Evolutionary conservation across 306 rosid genomes (phyloP), one percentile per base, ranked within the genome.

Genomic region (Casuarina glauca): DNA sequence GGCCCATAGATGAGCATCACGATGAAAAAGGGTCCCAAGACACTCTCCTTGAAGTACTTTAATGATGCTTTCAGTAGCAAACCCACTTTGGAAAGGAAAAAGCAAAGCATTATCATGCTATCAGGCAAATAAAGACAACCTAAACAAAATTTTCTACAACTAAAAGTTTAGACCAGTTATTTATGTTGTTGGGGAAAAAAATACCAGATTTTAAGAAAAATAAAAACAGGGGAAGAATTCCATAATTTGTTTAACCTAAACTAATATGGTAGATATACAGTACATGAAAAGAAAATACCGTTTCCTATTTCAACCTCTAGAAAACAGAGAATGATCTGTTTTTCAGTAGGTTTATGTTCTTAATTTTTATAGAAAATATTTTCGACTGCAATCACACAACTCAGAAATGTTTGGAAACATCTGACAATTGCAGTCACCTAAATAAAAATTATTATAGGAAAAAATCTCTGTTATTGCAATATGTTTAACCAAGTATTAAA

Each of bases 1-100:
- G 36, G 66, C 79, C 98, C 96, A 93, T 74, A 84, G 81, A 83
- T 90, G 90, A 6, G 98, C 98, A 87, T 95, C 92, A 84, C 84
- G 90, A 78, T 95, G 99, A 76, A 95, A 95, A 72, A 95, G 97
- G 80, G 99, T 95, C 77, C 99, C 98, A 76, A 91, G 72, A 58
- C 84, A 83, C 75, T 95, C 90, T 74, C 99, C 99, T 88, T 91
- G 88, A 82, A 95, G 91, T 78, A 95, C 91, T 88, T 88, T 93
- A 74, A 79, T 73, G 76, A 95, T 86, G 83, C 88, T 93, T 78
- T 75, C 98, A 58, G 93, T 80, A 45, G 94, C 90, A 69, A 7
- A 90, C 57, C 99, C 99, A 85, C 99, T 95, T 73, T 70, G 32
- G 32, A 86, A 79, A 79, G 72, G 76, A 78, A 73, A 54, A 52